Conservation (phyloP, 2,329 filamentous ascomycete species). For the Colletotrichum ledebouriae region DNA sequence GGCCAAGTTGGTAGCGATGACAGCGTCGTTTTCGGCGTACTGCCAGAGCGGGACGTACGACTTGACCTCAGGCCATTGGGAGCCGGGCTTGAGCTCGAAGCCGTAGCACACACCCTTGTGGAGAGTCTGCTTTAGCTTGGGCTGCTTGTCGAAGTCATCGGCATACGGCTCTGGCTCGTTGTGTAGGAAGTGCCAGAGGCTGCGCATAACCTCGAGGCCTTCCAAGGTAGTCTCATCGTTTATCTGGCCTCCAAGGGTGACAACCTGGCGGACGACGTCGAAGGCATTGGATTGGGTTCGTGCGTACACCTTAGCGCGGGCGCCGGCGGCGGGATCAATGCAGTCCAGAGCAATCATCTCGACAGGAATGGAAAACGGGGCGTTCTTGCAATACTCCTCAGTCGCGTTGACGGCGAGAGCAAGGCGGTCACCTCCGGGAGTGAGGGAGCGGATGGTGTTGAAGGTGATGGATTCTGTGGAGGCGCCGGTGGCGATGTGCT, state of each 20-base stretch:
- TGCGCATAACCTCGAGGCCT: conserved; percentile 44
- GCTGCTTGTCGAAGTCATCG: conserved; percentile 38
- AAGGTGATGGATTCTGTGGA: conserved; percentile 45
- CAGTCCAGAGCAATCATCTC: conserved; percentile 48
- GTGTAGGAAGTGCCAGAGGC: conserved; percentile 47
- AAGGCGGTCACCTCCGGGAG: conserved; percentile 42
- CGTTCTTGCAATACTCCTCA: conserved; percentile 43
- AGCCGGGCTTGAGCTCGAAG: conserved; percentile 46
- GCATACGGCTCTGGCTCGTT: conserved; percentile 44
- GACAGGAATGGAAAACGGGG: conserved; percentile 44
- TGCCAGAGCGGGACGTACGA: conserved; percentile 48
- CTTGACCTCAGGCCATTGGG: conserved; percentile 46
- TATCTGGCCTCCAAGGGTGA: conserved; percentile 46
- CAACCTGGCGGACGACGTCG: conserved; percentile 45
- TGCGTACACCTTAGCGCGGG: conserved; percentile 48
- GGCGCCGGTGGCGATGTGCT: conserved; percentile 45
- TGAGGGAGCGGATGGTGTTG: conserved; percentile 44
- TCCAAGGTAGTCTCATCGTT: conserved; percentile 44
- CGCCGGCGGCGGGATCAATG: conserved; percentile 45
- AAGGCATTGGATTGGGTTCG: conserved; percentile 46
- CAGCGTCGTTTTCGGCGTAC: conserved; percentile 42
- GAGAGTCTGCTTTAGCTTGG: conserved; percentile 31
- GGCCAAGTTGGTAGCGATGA: conserved; percentile 38
- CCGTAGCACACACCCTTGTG: conserved; percentile 47
- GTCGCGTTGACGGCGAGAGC: conserved; percentile 43